Evolutionary conservation across 352 stramenopile genomes (phyloP), one percentile per base, ranked within the genome.

Genomic region (Peronospora destructor): DNA sequence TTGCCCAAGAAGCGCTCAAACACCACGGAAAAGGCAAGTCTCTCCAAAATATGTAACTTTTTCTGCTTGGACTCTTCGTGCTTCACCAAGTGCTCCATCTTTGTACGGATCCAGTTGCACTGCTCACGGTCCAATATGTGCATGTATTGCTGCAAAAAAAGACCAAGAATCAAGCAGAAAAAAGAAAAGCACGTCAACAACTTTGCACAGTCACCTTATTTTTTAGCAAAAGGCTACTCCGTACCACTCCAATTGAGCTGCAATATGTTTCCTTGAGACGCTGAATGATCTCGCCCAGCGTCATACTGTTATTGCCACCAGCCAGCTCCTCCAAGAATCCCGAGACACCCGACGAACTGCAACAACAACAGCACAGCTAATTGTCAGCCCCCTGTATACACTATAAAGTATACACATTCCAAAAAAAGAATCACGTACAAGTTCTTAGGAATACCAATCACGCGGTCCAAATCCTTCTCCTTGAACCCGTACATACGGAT

Each of bases 1-100:
- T 97, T 94, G 34, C 85, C 89, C 19, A 98, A 66, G 68, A 98
- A 98, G 48, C 80, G 95, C 71, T 99, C 96, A 74, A 99, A 98
- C n/a, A 95, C 95, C 54, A 98, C 95, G 8, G 95, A 96, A 70
- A 97, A 98, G 44, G 91, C 94, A 12, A 98, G 64, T n/a, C 95
- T 84, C 61, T 98, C 95, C 41, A 97, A 89, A 61, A 98, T 97
- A 70, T 98, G 93, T 49, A 97, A 64, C 67, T 97, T 95, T 64
- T 98, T 98, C 45, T 97, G 81, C 64, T 94, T 92, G 28, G 62
- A 68, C 49, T 88, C 76, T 32, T 85, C 76, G 19, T 61, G 53
- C 45, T 85, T 71, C 13, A 89, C 78, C 7, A 91, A 45, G 48
- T 83, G 73, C 57, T 91, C 80, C 61, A 93, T 67, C 56, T 94